Evolutionary conservation across 116 monocot species (phyloP).

Genomic region (Dioscorea cayenensis): DNA sequence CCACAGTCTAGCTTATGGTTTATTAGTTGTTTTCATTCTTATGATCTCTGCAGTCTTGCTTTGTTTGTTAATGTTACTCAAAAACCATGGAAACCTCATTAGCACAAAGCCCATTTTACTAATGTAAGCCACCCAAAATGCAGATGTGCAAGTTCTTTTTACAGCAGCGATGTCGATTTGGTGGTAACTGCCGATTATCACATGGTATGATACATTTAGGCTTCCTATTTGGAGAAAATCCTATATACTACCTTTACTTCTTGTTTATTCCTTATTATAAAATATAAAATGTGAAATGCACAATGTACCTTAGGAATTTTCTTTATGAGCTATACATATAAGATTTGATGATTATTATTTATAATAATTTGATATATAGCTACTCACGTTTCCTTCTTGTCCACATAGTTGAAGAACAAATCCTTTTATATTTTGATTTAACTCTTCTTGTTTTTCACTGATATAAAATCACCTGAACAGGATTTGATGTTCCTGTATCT

Average conservation of each 20-base stretch:
- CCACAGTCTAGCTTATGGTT: background rate
- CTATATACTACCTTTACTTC: slow-evolving; percentile 2
- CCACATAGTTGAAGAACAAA: background rate
- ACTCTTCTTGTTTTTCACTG: background rate
- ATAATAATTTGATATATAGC: background rate
- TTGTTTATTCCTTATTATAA: background rate
- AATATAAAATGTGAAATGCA: background rate
- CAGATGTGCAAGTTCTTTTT: slow-evolving; percentile 99
- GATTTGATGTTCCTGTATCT: slow-evolving; percentile 46
- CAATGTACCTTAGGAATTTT: background rate
- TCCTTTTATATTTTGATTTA: background rate
- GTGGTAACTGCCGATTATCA: slow-evolving; percentile 89
- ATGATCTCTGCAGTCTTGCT: background rate
- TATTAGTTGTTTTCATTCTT: background rate
- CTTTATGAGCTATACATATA: background rate
- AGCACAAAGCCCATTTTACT: slow-evolving; percentile 26
- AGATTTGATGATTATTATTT: background rate
- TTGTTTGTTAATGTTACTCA: slow-evolving; percentile 6
- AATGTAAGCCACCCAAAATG: slow-evolving; percentile 54
- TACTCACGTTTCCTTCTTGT: background rate
- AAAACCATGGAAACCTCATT: slow-evolving; percentile 11
- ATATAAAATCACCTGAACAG: slow-evolving; percentile 28
- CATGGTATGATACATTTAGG: slow-evolving; percentile 75
- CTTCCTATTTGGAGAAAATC: slow-evolving; percentile 2
- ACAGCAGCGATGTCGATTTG: slow-evolving; percentile 95